Conservation (phyloP, 2,329 filamentous ascomycete species). For the Aspergillus luchuensis region DNA sequence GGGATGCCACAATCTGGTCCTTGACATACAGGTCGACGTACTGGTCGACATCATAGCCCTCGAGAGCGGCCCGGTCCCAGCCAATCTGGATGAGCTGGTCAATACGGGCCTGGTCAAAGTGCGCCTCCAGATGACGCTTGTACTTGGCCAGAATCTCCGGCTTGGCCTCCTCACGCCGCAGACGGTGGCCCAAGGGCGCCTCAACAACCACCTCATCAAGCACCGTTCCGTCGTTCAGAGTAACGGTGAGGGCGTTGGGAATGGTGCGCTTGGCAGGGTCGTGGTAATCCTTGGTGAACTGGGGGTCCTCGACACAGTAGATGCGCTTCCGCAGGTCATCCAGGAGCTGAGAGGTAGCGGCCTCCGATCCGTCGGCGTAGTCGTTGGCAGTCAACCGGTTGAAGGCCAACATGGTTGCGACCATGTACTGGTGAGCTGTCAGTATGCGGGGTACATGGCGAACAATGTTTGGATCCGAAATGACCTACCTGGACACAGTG, state of each 20-base stretch:
- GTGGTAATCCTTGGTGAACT: slow-evolving; percentile 96
- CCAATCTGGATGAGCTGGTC: slow-evolving; percentile 80
- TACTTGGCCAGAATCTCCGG: slow-evolving; percentile 95
- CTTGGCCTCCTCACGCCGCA: slow-evolving; percentile 94
- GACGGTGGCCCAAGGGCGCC: slow-evolving; percentile 88
- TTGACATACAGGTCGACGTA: slow-evolving; percentile 86
- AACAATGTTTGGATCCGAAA: neutral
- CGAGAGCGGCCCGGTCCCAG: slow-evolving; percentile 72
- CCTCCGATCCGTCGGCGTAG: slow-evolving; percentile 90
- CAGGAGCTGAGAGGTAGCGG: slow-evolving; percentile 83
- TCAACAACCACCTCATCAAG: slow-evolving; percentile 90
- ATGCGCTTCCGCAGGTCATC: slow-evolving; percentile 93
- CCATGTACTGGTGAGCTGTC: slow-evolving; percentile 72
- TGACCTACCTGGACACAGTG: slow-evolving; percentile 82
- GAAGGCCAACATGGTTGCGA: slow-evolving; percentile 91
- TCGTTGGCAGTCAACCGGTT: slow-evolving; percentile 90
- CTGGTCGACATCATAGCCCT: slow-evolving; percentile 82
- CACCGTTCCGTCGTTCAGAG: slow-evolving; percentile 88
- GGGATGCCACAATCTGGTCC: slow-evolving; percentile 44
- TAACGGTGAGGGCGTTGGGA: slow-evolving; percentile 93
- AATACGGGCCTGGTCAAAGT: slow-evolving; percentile 76
- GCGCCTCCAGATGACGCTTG: slow-evolving; percentile 83
- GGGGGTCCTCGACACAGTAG: slow-evolving; percentile 91
- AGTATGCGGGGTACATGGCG: slow-evolving; percentile 16
- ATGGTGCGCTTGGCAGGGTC: slow-evolving; percentile 91